Base-by-base conservation (phyloP, 306 rosid genomes). In the Delonix regia region DNA sequence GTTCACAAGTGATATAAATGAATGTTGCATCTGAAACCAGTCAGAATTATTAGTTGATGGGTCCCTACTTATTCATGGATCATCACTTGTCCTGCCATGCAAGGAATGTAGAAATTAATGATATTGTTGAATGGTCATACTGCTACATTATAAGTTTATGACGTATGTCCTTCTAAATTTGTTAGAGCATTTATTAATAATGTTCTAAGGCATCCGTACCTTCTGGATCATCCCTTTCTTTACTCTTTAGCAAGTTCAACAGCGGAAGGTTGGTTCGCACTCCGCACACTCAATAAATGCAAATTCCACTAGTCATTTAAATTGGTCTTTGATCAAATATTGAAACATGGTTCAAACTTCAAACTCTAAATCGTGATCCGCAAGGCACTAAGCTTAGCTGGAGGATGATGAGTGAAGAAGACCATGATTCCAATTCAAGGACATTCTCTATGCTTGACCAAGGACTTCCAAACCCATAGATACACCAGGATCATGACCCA, bases 241-340 rank as follows among this genome's bases (percentile, higher is more conserved):
- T 18, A 42, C 44, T 63, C 67, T 42, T 24, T 3, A 25, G 78
- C n/a, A 48, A 41, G 77, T 73, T 76, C 65, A 82, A 70, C 57
- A 59, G 47, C 14, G 18, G 9, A 63, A 38, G 33, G 78, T 11
- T 27, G 76, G 76, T 56, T n/a, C 55, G 68, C 68, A 55, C 25
- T 68, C 42, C 61, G 78, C 75, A 86, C 22, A 61, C 87, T 90
- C 66, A 72, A 85, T 88, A 81, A 88, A 86, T 81, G 87, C 82
- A 72, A 74, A 52, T 44, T 77, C 80, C 60, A 15, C 47, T 4
- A 28, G 66, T 16, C 44, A 12, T 19, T n/a, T 0, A 21, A 15
- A 21, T 22, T 34, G 49, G 71, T 45, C 62, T 24, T 53, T 52
- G 59, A n/a, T 81, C 80, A 8, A 10, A 47, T 68, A 24, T 12